These are phyloP conservation scores for Trichoderma atroviride DNA, from an alignment of 2,329 filamentous ascomycete species.

Conservation along the genomic window DNA sequence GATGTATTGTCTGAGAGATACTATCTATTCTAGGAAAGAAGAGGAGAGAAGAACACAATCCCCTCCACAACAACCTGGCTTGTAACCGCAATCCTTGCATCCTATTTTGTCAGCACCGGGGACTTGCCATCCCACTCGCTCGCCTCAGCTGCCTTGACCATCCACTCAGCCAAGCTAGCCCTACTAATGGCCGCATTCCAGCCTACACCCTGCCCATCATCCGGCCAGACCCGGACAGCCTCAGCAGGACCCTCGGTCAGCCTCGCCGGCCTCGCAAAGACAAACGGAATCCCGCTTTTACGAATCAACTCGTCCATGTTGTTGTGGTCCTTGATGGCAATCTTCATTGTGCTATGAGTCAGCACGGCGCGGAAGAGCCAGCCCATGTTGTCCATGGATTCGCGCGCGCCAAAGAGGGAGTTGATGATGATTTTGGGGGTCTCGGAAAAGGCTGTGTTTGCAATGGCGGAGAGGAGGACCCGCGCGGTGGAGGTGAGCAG, in stretches of 20 bases:
- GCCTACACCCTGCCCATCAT: constrained; percentile 46
- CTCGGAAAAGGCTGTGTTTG: constrained; percentile 32
- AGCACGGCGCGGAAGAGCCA: constrained; percentile 50
- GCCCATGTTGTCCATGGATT: constrained; percentile 47
- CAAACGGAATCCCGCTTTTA: constrained; percentile 36
- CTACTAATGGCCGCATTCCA: constrained; percentile 44
- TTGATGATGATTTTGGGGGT: constrained; percentile 50
- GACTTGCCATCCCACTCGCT: constrained; percentile 46
- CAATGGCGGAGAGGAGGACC: constrained; percentile 44
- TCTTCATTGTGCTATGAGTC: constrained; percentile 47
- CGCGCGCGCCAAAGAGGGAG: constrained; percentile 53
- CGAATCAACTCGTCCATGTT: constrained; percentile 48
- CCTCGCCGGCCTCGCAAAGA: constrained; percentile 50
- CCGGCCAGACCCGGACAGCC: constrained; percentile 44
- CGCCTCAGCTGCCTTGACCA: constrained; percentile 48
- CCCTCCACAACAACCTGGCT: background rate
- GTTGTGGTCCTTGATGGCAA: constrained; percentile 52
- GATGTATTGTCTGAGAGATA: background rate
- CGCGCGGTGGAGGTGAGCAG: constrained; percentile 51
- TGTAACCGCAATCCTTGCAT: background rate
- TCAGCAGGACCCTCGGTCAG: constrained; percentile 44
- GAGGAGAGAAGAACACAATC: no score
- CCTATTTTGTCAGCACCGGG: constrained; percentile 51
- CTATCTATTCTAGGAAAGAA: background rate
- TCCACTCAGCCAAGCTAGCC: constrained; percentile 48